Evolutionary conservation across 495 filamentous ascomycete genomes (phyloP), one percentile per base, ranked within the genome.

Genomic region (Amniculicola lignicola): DNA sequence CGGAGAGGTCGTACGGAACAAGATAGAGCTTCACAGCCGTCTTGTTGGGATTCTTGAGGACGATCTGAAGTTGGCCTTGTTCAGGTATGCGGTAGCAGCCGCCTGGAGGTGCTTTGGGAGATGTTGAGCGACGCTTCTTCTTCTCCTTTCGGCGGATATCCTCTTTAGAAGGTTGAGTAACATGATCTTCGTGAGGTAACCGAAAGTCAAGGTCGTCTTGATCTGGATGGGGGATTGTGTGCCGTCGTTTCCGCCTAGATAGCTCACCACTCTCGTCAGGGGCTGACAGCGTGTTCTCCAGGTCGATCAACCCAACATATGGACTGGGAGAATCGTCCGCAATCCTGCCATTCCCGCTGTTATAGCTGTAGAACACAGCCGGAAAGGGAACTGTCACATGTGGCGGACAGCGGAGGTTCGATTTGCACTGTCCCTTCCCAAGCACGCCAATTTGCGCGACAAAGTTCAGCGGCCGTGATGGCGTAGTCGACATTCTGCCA

Each of bases 21-120:
- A 97, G 78, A 61, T 96, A 99, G 14, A 96, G 73, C 68, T 96
- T 96, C 44, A 96, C 89, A 3, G 91, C 91, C 3, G 90, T 96
- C 67, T 95, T 96, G 75, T 95, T 90, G 10, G 89, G 90, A 61
- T 95, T 96, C 67, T 95, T 94, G 70, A 96, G 93, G 41, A 99
- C 85, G 59, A 99, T 94, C 69, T 99, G 93, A 22, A 99, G 75
- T 67, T 97, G 93, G 0, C 93, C 93, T 63, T 90, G 87, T 66
- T 96, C 88, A 0, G 93, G 94, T 40, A 99, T 96, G 46, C 94
- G 84, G 67, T 97, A 99, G 62, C 85, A 87, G 11, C 93, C 92
- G 23, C 88, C 88, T 9, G 88, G 84, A 6, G 88, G 88, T n/a
- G 62, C 48, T 45, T 61, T 61, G 1, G 62, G 62, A 12, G 57